A percentile compares a stretch with the other conserved stretches of the same genome.
These are phyloP conservation scores for Cystofilobasidium ferigula DNA, from an alignment of 768 basidiomycete genomes.

Conservation along the genomic window DNA sequence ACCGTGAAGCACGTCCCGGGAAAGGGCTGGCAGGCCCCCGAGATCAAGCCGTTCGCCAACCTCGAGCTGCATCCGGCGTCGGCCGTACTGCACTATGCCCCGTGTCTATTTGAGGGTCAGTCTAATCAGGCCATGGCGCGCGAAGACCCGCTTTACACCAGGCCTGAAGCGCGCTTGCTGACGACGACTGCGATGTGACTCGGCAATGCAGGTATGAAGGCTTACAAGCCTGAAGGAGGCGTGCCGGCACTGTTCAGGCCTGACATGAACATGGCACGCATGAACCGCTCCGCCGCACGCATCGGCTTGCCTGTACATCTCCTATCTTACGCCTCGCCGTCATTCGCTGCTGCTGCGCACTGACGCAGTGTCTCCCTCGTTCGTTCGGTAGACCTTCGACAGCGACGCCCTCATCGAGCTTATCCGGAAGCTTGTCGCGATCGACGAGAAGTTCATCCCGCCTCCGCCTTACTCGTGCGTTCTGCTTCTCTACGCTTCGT, in stretches of 20 bases:
- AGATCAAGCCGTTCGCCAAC: conserved; percentile 76
- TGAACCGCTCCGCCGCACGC: conserved; percentile 28
- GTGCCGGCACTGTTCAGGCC: conserved; percentile 28
- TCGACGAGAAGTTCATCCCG: conserved; percentile 29
- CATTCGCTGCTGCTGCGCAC: not conserved
- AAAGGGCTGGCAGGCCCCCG: conserved; percentile 72
- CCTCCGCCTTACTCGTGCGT: conserved; percentile 27
- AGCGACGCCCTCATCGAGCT: conserved; percentile 27
- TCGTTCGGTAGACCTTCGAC: conserved; percentile 26
- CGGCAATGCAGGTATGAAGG: conserved; percentile 28
- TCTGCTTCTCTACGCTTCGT: too few species aligned
- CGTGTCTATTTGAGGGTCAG: conserved; percentile 24
- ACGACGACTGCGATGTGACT: not conserved
- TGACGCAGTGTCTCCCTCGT: not conserved
- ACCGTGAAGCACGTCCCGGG: conserved; percentile 56
- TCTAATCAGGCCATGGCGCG: not conserved
- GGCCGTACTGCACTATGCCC: conserved; percentile 45
- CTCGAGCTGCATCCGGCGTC: conserved; percentile 62
- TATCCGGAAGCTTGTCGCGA: conserved; percentile 27
- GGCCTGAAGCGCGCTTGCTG: not conserved
- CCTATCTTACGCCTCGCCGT: not conserved
- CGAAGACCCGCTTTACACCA: not conserved
- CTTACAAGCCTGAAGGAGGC: conserved; percentile 27
- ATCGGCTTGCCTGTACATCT: conserved; percentile 28
- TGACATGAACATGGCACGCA: conserved; percentile 32